Evolutionary conservation across 2,329 filamentous ascomycete genomes (phyloP), one percentile per base, ranked within the genome.

Genomic region (Aureobasidium sp.): DNA sequence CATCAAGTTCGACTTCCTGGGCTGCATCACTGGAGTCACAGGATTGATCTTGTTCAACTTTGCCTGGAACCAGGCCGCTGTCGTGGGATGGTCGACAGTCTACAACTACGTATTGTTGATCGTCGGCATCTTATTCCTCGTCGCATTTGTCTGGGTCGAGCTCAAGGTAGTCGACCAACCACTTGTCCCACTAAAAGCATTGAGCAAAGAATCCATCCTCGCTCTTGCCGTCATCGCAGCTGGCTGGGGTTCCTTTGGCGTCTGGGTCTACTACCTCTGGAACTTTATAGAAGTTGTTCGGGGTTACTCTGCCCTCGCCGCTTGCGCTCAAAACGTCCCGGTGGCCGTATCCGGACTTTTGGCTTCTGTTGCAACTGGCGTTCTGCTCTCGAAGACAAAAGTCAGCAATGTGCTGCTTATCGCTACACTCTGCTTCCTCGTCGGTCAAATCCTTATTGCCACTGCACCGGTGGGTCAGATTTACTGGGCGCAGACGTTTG

Each of bases 401-500:
- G 6, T 66, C 9, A 61, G 65, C 11, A 69, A 65, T 14, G 67
- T 73, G 39, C 69, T 74, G 66, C 63, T 66, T 7, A 62, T 70
- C 3, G 68, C 69, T 1, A 71, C 75, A 66, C 49, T 67, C 7
- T 72, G 69, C 77, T 81, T 80, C 67, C 71, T 74, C 11, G 62
- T 73, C 14, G 78, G 78, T 7, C 72, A 69, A 15, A 67, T 78
- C 11, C 66, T 80, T 9, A 65, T 76, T 2, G 75, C 74, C 3
- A 78, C 74, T 1, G 76, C 80, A 2, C 83, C 84, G 0, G 73
- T 79, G 0, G 65, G 78, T 5, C 83, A 87, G 69, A 79, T 74
- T 0, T 89, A 88, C 72, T 89, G 86, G 86, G 76, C 75, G 19
- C 81, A 86, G 64, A 77, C 80, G 0, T 89, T 89, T 68, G 77